phyloP scores from a whole-genome alignment of 2,329 filamentous ascomycete species.

The Diaporthe citri region DNA sequence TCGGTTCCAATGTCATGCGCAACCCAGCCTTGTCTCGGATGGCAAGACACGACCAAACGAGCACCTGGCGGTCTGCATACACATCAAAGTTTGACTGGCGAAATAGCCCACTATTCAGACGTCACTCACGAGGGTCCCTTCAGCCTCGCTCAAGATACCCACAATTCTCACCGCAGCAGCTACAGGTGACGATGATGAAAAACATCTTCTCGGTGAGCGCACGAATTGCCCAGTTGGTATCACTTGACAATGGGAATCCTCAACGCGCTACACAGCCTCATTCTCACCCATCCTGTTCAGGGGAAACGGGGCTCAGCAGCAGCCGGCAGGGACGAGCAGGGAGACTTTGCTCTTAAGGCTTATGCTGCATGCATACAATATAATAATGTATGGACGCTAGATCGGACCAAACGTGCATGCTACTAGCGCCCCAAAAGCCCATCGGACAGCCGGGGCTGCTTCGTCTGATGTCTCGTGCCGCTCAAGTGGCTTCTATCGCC shows the following conservation, averaged over 20 bases:
- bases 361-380: constrained; percentile 3
- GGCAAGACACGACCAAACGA: background rate
- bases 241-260: constrained; percentile 3
- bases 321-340: constrained; percentile 20
- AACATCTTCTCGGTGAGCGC: background rate
- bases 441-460: background rate
- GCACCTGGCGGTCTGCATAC: background rate
- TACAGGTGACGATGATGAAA: background rate
- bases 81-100: background rate
- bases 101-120: background rate
- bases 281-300: constrained; percentile 22
- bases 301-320: constrained; percentile 13
- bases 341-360: background rate
- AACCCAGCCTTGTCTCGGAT: background rate
- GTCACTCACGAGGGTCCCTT: background rate
- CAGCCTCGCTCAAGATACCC: constrained; percentile 12
- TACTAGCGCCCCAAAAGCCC: background rate
- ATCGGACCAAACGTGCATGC: constrained; percentile 7
- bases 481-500: background rate
- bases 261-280: constrained; percentile 18
- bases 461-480: constrained; percentile 15
- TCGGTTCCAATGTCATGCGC: background rate
- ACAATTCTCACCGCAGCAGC: constrained; percentile 29
- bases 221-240: background rate
- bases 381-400: background rate